Evolutionary conservation across 2,329 filamentous ascomycete species (phyloP).

Genomic region (Fusarium brachygibbosum): DNA sequence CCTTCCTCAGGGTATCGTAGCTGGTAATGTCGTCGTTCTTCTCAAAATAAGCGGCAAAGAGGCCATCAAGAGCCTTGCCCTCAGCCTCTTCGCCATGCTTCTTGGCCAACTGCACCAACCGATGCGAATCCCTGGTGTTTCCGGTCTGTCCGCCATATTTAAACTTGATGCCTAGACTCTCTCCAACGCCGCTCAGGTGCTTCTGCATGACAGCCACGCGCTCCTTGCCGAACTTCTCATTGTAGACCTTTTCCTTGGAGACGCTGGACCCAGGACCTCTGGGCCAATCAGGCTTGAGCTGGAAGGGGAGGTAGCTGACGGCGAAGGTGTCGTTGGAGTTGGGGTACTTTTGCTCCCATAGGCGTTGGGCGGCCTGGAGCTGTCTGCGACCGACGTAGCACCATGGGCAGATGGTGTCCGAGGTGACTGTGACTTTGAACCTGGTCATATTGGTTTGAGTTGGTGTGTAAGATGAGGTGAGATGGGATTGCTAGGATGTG

Average conservation of each 20-base stretch:
- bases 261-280: conserved; percentile 51
- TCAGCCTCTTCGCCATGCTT: conserved; percentile 64
- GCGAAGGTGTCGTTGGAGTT: conserved; percentile 70
- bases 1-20: conserved; percentile 53
- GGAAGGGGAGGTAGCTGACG: conserved; percentile 62
- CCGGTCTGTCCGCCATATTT: conserved; percentile 77
- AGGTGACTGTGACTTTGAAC: conserved; percentile 62
- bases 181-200: conserved; percentile 52
- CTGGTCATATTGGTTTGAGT: conserved; percentile 67
- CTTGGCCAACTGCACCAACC: conserved; percentile 67
- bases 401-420: conserved; percentile 66
- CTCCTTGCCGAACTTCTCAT: conserved; percentile 72
- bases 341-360: conserved; percentile 58
- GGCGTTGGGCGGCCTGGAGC: conserved; percentile 61
- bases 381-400: conserved; percentile 64
- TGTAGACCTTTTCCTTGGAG: conserved; percentile 57
- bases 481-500: background rate
- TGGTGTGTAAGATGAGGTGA: conserved; percentile 11
- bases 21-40: conserved; percentile 60
- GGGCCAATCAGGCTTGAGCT: conserved; percentile 57
- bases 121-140: conserved; percentile 83
- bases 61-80: conserved; percentile 65
- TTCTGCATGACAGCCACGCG: conserved; percentile 59
- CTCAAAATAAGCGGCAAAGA: conserved; percentile 61
- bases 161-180: conserved; percentile 58